Evolutionary conservation across 352 stramenopile genomes (phyloP).

Genomic region (Phytopythium ostracodes): DNA sequence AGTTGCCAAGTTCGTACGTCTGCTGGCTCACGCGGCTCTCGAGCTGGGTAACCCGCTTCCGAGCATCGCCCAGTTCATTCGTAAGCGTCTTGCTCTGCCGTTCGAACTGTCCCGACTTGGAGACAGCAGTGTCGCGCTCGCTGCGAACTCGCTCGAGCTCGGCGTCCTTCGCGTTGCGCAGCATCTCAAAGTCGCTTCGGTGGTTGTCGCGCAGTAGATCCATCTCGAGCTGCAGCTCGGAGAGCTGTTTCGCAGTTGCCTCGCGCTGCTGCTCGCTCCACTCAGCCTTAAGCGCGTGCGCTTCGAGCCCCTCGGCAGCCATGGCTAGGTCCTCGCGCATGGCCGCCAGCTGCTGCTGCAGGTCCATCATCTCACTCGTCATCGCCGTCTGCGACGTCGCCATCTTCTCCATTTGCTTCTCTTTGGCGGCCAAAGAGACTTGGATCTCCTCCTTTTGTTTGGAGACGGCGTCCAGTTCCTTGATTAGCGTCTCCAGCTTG

Average conservation of each 20-base stretch:
- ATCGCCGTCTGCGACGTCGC: slow-evolving; percentile 49
- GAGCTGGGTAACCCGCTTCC: slow-evolving; percentile 35
- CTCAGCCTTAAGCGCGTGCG: slow-evolving; percentile 53
- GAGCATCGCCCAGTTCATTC: slow-evolving; percentile 30
- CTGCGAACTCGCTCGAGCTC: slow-evolving; percentile 44
- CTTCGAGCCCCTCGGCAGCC: slow-evolving; percentile 63
- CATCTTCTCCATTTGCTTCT: slow-evolving; percentile 73
- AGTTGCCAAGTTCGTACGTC: slow-evolving; percentile 52
- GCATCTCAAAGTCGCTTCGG: slow-evolving; percentile 53
- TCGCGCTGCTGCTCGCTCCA: slow-evolving; percentile 45
- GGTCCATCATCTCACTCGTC: slow-evolving; percentile 51
- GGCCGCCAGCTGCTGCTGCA: slow-evolving; percentile 51
- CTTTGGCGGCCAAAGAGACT: slow-evolving; percentile 42
- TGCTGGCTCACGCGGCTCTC: slow-evolving; percentile 48
- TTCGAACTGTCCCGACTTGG: slow-evolving; percentile 16
- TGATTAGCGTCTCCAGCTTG: slow-evolving; percentile 64
- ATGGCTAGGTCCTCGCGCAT: slow-evolving; percentile 69
- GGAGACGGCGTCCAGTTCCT: slow-evolving; percentile 41
- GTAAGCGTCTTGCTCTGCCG: slow-evolving; percentile 19
- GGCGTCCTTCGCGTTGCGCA: slow-evolving; percentile 53
- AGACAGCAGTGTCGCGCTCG: slow-evolving; percentile 24
- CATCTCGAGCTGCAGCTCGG: slow-evolving; percentile 41
- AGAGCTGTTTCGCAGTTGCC: slow-evolving; percentile 48
- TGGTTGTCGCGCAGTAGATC: slow-evolving; percentile 55
- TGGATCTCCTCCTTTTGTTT: slow-evolving; percentile 41